Percentiles rank a stretch among this genome's conserved stretches.
Evolutionary conservation across 371 early-diverging fungal species (phyloP).

Genomic region (Entomophthora muscae): DNA sequence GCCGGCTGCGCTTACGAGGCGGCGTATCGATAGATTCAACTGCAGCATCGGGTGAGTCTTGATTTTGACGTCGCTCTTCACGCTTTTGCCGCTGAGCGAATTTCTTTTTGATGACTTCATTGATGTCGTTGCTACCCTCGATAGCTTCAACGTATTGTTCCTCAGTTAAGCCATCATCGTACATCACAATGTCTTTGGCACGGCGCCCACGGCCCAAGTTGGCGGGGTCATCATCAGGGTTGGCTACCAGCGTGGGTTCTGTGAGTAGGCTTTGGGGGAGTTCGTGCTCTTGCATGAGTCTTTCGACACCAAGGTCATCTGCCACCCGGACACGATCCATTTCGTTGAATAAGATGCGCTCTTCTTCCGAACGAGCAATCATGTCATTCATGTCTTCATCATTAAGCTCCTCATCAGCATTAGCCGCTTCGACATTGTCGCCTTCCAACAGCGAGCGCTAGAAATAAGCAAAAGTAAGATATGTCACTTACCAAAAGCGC

Average conservation of each 20-base stretch:
- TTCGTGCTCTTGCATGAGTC: constrained; percentile 71
- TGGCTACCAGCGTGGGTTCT: constrained; percentile 26
- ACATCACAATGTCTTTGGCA: constrained; percentile 43
- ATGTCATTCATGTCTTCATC: constrained; percentile 78
- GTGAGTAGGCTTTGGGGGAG: constrained; percentile 64
- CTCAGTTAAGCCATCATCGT: constrained; percentile 87
- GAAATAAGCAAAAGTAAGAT: background rate
- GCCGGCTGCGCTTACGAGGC: background rate
- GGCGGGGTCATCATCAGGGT: constrained; percentile 23
- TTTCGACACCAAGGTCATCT: constrained; percentile 13
- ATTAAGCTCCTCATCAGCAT: constrained; percentile 45
- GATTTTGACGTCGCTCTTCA: constrained; percentile 13
- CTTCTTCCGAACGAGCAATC: constrained; percentile 55
- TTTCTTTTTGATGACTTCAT: constrained; percentile 36
- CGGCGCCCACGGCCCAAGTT: constrained; percentile 59
- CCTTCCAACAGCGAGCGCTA: constrained; percentile 62
- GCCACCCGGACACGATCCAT: constrained; percentile 50
- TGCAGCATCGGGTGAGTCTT: constrained; percentile 6
- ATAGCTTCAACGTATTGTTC: constrained; percentile 73
- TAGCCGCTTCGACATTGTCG: constrained; percentile 36
- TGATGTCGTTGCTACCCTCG: constrained; percentile 40
- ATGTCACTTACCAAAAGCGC: constrained; percentile 33
- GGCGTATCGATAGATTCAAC: background rate
- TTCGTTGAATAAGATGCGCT: constrained; percentile 40
- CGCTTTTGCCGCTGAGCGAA: constrained; percentile 22